Evolutionary conservation across 2,329 filamentous ascomycete species (phyloP), one percentile per base, ranked within the genome.

Genomic region (Parafenestella ontariensis): DNA sequence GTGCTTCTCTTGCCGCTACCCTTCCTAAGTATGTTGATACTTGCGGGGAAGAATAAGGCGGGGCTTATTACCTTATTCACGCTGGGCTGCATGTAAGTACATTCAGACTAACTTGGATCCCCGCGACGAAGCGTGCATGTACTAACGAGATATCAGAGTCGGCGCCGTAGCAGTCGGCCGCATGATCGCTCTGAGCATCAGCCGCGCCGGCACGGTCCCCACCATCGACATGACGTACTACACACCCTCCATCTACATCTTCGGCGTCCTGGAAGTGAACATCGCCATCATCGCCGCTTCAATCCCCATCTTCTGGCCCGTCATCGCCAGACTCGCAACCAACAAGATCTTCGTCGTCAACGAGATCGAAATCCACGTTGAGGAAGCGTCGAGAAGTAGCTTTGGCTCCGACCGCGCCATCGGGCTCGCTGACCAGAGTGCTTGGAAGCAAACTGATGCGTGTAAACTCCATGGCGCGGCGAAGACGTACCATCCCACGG

Each of bases 271-370:
- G 47, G 74, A 77, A 58, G 62, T 76, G 61, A 70, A 75, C 57
- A 64, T 76, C 39, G 73, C 73, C 37, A 76, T 76, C 39, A 62
- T 75, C 3, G 69, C 67, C 37, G 74, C 73, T 17, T 73, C 69
- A 0, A 71, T 76, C 28, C 74, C 74, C 20, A 72, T 75, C 39
- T 77, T 76, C 67, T 77, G 73, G 73, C 74, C 74, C 11, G 55
- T 69, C 31, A 70, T 77, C 46, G 58, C 55, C 17, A 66, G 61
- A 15, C 44, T 76, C 15, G 62, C 71, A 5, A 44, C 58, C 31
- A 72, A 73, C 60, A 72, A 70, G 29, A 77, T 76, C 56, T 71
- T 75, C 36, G 73, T 76, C 53, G 70, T 75, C 56, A 75, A 75
- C 45, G 73, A 77, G 50, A 68, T 77, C 56, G 68, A 71, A 40